Evolutionary conservation across 2,329 filamentous ascomycete genomes (phyloP).

Genomic region (Paraconiothyrium sp.): DNA sequence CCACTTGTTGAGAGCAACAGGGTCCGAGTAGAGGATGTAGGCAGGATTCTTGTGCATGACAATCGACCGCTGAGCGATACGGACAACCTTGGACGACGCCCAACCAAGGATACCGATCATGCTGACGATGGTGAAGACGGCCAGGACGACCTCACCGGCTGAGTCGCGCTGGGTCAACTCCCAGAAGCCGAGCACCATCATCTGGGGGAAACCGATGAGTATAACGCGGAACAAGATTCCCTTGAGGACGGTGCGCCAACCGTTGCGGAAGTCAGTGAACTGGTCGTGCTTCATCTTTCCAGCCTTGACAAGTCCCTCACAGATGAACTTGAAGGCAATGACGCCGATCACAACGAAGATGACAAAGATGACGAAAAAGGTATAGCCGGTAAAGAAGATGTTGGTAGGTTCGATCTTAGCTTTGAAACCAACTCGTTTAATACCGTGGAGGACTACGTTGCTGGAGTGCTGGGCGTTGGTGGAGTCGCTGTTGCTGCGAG

Average conservation of each 20-base stretch:
- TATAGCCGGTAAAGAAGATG: slow-evolving; percentile 89
- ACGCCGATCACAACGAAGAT: slow-evolving; percentile 77
- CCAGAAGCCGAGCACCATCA: slow-evolving; percentile 91
- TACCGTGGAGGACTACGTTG: slow-evolving; percentile 74
- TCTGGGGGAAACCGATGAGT: slow-evolving; percentile 90
- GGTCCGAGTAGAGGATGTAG: slow-evolving; percentile 96
- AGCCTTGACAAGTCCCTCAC: slow-evolving; percentile 77
- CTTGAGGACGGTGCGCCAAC: slow-evolving; percentile 91
- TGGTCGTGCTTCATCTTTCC: slow-evolving; percentile 84
- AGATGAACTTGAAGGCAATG: slow-evolving; percentile 79
- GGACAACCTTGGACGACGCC: slow-evolving; percentile 90
- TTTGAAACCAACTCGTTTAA: slow-evolving; percentile 87
- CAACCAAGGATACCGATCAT: slow-evolving; percentile 81
- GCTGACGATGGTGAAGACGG: slow-evolving; percentile 87
- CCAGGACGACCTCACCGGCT: slow-evolving; percentile 83
- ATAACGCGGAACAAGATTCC: slow-evolving; percentile 91
- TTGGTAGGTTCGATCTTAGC: slow-evolving; percentile 88
- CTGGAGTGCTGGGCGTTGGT: slow-evolving; percentile 43
- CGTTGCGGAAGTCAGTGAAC: slow-evolving; percentile 92
- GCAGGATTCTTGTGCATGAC: slow-evolving; percentile 94
- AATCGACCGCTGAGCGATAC: slow-evolving; percentile 87
- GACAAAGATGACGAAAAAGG: slow-evolving; percentile 89
- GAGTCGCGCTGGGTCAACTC: slow-evolving; percentile 90
- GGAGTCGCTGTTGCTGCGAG: slow-evolving; percentile 59
- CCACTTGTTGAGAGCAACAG: slow-evolving; percentile 95